Evolutionary conservation across 2,329 filamentous ascomycete genomes (phyloP).

Genomic region (Monilinia fructicola): DNA sequence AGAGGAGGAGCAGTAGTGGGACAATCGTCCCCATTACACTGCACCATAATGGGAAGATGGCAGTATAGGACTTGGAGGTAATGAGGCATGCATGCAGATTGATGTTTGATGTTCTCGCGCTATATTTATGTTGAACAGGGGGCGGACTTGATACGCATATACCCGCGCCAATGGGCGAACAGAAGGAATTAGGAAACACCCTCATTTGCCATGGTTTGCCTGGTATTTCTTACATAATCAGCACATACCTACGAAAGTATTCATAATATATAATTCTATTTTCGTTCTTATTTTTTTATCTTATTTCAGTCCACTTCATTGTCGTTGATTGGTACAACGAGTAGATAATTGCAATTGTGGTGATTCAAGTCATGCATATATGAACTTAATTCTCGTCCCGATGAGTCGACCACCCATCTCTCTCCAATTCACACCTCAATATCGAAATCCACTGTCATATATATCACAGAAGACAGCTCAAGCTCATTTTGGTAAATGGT

Average conservation of each 20-base stretch:
- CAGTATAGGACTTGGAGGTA: neutral
- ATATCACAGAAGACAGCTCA: too few relatives aligned
- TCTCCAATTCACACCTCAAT: too few relatives aligned
- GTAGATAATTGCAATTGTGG: too few relatives aligned
- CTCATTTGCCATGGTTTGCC: neutral
- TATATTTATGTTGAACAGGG: neutral
- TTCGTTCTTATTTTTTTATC: too few relatives aligned
- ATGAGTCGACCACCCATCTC: too few relatives aligned
- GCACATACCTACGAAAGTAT: neutral
- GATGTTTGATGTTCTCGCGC: neutral
- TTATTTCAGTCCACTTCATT: too few relatives aligned
- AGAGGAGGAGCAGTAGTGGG: neutral
- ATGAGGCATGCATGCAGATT: neutral
- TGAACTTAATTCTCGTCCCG: too few relatives aligned
- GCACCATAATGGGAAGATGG: neutral
- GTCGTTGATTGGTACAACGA: too few relatives aligned
- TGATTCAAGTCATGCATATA: too few relatives aligned
- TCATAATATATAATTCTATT: neutral
- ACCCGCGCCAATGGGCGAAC: neutral
- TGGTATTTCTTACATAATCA: neutral
- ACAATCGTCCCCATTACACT: neutral
- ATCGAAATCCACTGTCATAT: too few relatives aligned
- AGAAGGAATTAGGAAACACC: neutral
- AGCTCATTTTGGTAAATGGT: neutral
- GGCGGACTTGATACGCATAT: neutral